Conservation (phyloP, 2,329 filamentous ascomycete genomes). For the Calonectria honghensis region DNA sequence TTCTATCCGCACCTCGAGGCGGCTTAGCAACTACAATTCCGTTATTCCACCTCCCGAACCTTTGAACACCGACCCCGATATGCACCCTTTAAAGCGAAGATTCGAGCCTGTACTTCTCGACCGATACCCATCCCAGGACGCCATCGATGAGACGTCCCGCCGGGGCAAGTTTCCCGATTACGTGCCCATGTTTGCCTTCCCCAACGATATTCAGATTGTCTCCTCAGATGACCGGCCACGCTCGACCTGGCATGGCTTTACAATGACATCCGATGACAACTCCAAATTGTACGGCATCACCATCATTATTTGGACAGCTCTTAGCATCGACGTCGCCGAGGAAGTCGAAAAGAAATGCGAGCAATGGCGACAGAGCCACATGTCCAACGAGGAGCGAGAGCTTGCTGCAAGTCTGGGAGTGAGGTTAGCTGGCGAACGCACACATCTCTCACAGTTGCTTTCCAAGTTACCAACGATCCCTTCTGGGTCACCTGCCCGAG, state of each 20-base stretch:
- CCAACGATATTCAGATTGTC: slow-evolving; percentile 97
- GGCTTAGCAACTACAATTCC: slow-evolving; percentile 97
- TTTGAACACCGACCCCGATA: slow-evolving; percentile 89
- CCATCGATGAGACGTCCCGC: slow-evolving; percentile 85
- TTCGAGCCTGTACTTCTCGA: slow-evolving; percentile 98
- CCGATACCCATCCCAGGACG: slow-evolving; percentile 90
- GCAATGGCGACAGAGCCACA: slow-evolving; percentile 88
- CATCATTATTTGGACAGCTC: slow-evolving; percentile 92
- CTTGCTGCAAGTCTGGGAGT: slow-evolving; percentile 93
- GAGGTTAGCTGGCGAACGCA: slow-evolving; percentile 89
- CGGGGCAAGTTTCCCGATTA: slow-evolving; percentile 96
- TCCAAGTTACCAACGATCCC: slow-evolving; percentile 86
- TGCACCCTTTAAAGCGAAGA: slow-evolving; percentile 94
- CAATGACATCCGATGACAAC: slow-evolving; percentile 96
- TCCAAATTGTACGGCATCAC: slow-evolving; percentile 94
- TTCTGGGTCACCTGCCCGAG: slow-evolving; percentile 87
- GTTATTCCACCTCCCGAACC: slow-evolving; percentile 96
- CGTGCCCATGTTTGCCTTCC: slow-evolving; percentile 99
- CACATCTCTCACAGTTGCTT: slow-evolving; percentile 91
- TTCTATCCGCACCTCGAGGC: slow-evolving; percentile 85
- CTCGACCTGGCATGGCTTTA: slow-evolving; percentile 99
- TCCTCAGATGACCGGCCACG: slow-evolving; percentile 94
- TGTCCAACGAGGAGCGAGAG: slow-evolving; percentile 93
- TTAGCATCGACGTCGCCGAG: slow-evolving; percentile 87
- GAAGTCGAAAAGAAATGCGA: slow-evolving; percentile 89